These are phyloP conservation scores for Lactarius trivialis DNA, from an alignment of 768 basidiomycete genomes.

Conservation along the genomic window DNA sequence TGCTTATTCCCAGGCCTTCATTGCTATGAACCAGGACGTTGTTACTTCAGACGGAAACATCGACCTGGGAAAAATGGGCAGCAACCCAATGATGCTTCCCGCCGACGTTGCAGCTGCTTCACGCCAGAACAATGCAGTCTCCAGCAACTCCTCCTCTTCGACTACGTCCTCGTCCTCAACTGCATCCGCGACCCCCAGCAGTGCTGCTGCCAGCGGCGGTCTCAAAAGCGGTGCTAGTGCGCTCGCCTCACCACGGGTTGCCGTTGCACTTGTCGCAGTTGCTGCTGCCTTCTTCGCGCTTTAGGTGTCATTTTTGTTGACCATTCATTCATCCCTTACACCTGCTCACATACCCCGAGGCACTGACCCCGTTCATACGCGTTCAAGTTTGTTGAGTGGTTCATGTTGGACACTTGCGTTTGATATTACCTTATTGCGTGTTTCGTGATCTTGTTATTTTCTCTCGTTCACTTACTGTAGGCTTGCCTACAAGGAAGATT, in stretches of 20 bases:
- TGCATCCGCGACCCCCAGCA: conserved; percentile 19
- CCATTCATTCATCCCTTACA: neutral
- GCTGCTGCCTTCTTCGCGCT: conserved; percentile 38
- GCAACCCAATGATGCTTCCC: conserved; percentile 53
- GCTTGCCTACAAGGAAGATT: conserved; percentile 19
- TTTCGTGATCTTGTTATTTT: conserved; percentile 16
- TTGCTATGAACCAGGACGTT: conserved; percentile 46
- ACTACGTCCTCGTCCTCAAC: conserved; percentile 22
- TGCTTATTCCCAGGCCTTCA: conserved; percentile 38
- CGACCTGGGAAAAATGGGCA: conserved; percentile 39
- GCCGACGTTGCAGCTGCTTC: conserved; percentile 46
- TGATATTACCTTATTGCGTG: conserved; percentile 9
- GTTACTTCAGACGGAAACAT: conserved; percentile 45
- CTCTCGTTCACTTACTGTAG: neutral
- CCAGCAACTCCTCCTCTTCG: conserved; percentile 27
- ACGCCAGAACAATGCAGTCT: conserved; percentile 27
- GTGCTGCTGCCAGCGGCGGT: conserved; percentile 20
- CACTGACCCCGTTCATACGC: conserved; percentile 4
- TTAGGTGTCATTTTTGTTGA: conserved; percentile 28
- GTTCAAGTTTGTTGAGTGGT: conserved; percentile 5
- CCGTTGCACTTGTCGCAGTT: conserved; percentile 46
- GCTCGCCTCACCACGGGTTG: conserved; percentile 41
- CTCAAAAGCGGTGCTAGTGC: conserved; percentile 40
- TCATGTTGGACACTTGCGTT: conserved; percentile 16
- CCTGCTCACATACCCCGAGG: conserved; percentile 9